Base-by-base conservation (phyloP, 495 filamentous ascomycete genomes). In the Durotheca rogersii region DNA sequence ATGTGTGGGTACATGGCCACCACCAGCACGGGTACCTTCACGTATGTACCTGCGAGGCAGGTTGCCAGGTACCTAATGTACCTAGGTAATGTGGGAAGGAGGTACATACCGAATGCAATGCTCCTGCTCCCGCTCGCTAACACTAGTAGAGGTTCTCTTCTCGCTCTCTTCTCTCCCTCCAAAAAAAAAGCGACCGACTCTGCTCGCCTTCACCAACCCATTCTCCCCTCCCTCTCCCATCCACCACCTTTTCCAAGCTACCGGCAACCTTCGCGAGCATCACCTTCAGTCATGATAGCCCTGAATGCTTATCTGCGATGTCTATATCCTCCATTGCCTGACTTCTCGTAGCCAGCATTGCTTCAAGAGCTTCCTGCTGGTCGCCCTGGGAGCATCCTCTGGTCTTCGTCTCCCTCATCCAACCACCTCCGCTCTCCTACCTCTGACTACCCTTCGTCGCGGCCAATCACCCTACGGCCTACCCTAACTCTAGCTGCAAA, bases 271-370 rank as follows among this genome's bases (percentile, higher is more conserved):
- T 32, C 37, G 25, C 33, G 32, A 49, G 36, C 40, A 53, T 58
- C 48, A 35, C 51, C 49, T 56, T 57, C 52, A 60, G 62, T 59
- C 62, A 66, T 66, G 62, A 56, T 58, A 62, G 47, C 23, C 51
- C 27, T 45, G 21, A 38, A 32, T 27, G 43, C 30, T 27, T 31
- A 51, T 35, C 44, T 53, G 56, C 56, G 58, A 66, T 59, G 51
- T 51, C 53, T 30, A 50, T 56, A 52, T 63, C 52, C 54, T 60
- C 38, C 55, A 38, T 42, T 40, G 32, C 56, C 25, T 58, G 34
- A 53, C 45, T 48, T 60, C 38, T 49, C 42, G 38, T 63, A 61
- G 41, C 51, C 43, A 54, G 34, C 42, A 49, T 53, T 37, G 37
- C 48, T 41, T 37, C 36, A 32, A 40, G 25, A 59, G 56, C 56